A percentile compares a stretch with the other conserved stretches of the same genome.
These are phyloP conservation scores for Somion occarium DNA, from an alignment of 1,284 basidiomycete species.

Conservation along the genomic window DNA sequence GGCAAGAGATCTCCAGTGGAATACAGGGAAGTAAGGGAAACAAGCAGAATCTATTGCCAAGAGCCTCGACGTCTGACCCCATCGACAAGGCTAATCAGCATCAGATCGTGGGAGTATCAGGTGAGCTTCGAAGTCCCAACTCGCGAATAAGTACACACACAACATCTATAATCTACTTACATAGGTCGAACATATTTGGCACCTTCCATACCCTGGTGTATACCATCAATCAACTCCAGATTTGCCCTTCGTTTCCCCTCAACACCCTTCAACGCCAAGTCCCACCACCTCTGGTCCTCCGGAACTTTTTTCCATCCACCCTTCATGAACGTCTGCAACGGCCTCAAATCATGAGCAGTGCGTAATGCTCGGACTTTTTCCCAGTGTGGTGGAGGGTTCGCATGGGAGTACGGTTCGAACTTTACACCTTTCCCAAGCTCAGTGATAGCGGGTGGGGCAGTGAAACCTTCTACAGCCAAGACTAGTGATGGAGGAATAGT, in stretches of 20 bases:
- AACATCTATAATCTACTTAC: no score
- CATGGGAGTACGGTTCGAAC: constrained; percentile 31
- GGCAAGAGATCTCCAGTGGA: no score
- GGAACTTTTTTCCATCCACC: constrained; percentile 56
- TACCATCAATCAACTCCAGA: constrained; percentile 35
- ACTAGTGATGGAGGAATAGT: constrained; percentile 69
- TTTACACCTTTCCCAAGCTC: constrained; percentile 2
- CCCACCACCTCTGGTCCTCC: constrained; percentile 60
- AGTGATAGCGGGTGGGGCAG: constrained; percentile 24
- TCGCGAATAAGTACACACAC: no score
- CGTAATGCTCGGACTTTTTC: constrained; percentile 32
- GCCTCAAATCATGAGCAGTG: constrained; percentile 29
- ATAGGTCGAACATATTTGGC: constrained; percentile 11
- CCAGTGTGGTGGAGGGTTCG: constrained; percentile 54
- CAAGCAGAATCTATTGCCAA: no score
- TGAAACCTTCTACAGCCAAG: constrained; percentile 52
- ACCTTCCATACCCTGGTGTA: constrained; percentile 42
- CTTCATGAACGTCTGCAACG: constrained; percentile 39
- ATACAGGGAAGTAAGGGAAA: no score
- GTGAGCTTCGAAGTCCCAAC: no score
- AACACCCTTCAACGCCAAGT: constrained; percentile 47
- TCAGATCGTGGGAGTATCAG: no score
- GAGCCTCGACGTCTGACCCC: no score
- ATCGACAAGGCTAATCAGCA: no score
- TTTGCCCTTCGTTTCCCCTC: constrained; percentile 42